phyloP scores from a whole-genome alignment of 495 filamentous ascomycete genomes.

The Neurospora hispaniola region DNA sequence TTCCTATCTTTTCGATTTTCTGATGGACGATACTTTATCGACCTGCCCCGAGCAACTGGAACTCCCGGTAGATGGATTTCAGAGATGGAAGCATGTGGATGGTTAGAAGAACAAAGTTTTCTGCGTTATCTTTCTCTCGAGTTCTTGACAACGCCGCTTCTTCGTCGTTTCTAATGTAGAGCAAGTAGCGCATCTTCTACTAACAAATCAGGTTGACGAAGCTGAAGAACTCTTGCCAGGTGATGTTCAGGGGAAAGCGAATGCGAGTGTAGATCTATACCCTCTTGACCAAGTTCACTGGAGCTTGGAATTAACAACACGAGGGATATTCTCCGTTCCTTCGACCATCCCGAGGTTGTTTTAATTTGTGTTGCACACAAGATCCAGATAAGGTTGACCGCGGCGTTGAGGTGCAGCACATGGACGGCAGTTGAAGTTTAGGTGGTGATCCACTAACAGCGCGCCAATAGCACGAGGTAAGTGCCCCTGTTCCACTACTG shows the following conservation, averaged over 20 bases:
- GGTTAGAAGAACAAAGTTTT: no score
- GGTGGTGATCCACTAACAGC: neutral
- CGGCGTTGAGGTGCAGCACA: no score
- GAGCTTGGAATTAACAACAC: rapidly evolving
- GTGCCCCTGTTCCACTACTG: neutral
- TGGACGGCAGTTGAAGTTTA: neutral
- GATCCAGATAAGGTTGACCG: neutral
- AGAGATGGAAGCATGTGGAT: no score
- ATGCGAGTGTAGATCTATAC: neutral
- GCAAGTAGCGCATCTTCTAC: no score
- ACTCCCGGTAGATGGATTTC: no score
- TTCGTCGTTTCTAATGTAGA: no score
- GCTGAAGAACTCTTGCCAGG: neutral
- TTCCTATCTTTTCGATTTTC: no score
- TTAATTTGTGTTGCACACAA: neutral
- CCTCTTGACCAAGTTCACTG: neutral
- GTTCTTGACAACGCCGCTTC: no score
- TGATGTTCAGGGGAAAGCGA: neutral
- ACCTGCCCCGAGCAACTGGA: no score
- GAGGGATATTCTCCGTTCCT: neutral
- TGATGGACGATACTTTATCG: no score
- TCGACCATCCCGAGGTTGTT: neutral
- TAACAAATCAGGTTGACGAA: neutral
- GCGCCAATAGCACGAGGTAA: neutral
- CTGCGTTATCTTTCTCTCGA: no score